Evolutionary conservation across 495 filamentous ascomycete genomes (phyloP), one percentile per base, ranked within the genome.

Genomic region (Rusavskia elegans): DNA sequence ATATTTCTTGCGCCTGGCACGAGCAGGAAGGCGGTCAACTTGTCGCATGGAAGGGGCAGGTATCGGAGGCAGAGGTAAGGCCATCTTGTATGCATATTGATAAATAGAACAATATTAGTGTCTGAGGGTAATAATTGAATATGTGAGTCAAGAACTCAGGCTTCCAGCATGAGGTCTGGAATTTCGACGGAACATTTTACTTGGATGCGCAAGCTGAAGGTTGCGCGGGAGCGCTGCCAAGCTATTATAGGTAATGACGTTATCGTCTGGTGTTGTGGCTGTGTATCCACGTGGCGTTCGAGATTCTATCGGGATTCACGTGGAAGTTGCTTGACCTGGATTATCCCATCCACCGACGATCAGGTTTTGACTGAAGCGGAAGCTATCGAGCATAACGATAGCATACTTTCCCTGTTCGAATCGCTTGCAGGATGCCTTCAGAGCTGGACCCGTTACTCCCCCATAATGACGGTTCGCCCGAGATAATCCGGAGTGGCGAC

Each of bases 361-460:
- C n/a, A n/a, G n/a, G n/a, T n/a, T n/a, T n/a, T n/a, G n/a, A n/a
- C n/a, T n/a, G n/a, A n/a, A n/a, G n/a, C n/a, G n/a, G n/a, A n/a
- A n/a, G n/a, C n/a, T n/a, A n/a, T n/a, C n/a, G n/a, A n/a, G n/a
- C 13, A 40, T 5, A 19, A 4, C 13, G 13, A 11, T 40, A 11
- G 17, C 3, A 30, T 35, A 10, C 9, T 14, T 35, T 2, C 10
- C 2, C 32, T 3, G 10, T 20, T 14, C 16, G 4, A 42, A 9
- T 8, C n/a, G 10, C 10, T 42, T 21, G n/a, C 40, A 44, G 11
- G 27, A 57, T 57, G 53, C 23, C 52, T 49, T 61, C 60, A 5
- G 60, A 62, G 32, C 41, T 50, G 16, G 60, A 62, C 44, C 55
- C 60, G 3, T 41, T 62, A 13, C 48, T 62, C 11, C 58, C 60